Conservation (phyloP, 2,329 filamentous ascomycete genomes). For the Neoascochyta sp. region DNA sequence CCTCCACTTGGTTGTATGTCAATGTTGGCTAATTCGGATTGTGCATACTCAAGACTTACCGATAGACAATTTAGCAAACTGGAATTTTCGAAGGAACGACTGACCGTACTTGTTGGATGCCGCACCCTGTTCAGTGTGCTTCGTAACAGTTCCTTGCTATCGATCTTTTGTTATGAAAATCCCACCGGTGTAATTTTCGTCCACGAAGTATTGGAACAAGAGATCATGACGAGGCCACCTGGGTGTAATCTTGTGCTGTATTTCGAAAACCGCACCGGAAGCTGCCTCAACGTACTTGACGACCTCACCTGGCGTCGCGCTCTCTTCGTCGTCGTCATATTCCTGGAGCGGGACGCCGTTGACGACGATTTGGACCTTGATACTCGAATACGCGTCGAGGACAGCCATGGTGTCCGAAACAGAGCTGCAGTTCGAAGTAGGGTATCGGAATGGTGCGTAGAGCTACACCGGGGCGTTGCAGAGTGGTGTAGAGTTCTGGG, state of each 20-base stretch:
- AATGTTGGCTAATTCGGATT: too few species aligned
- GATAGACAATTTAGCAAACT: constrained; percentile 16
- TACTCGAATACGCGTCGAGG: constrained; percentile 5
- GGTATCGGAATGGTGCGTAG: too few species aligned
- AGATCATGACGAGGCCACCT: constrained; percentile 8
- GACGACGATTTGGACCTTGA: constrained; percentile 17
- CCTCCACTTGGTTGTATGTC: constrained; percentile 6
- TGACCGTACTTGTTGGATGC: neutral
- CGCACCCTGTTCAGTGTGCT: neutral
- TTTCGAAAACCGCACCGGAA: constrained; percentile 22
- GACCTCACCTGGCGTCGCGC: constrained; percentile 1
- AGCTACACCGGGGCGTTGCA: too few species aligned
- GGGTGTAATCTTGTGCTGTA: constrained; percentile 3
- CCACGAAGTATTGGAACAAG: constrained; percentile 7
- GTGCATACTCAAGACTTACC: too few species aligned
- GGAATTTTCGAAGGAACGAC: constrained; percentile 13
- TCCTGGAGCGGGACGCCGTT: constrained; percentile 19
- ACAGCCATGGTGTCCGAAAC: constrained; percentile 27
- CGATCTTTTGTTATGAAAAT: too few species aligned
- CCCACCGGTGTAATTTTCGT: constrained; percentile 8
- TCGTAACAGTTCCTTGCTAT: too few species aligned
- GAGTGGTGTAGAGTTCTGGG: too few species aligned
- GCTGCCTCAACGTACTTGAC: constrained; percentile 33
- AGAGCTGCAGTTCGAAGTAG: too few species aligned
- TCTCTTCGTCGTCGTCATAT: constrained; percentile 23